Conservation (phyloP, 257 asterid species). For the Cordia subcordata region DNA sequence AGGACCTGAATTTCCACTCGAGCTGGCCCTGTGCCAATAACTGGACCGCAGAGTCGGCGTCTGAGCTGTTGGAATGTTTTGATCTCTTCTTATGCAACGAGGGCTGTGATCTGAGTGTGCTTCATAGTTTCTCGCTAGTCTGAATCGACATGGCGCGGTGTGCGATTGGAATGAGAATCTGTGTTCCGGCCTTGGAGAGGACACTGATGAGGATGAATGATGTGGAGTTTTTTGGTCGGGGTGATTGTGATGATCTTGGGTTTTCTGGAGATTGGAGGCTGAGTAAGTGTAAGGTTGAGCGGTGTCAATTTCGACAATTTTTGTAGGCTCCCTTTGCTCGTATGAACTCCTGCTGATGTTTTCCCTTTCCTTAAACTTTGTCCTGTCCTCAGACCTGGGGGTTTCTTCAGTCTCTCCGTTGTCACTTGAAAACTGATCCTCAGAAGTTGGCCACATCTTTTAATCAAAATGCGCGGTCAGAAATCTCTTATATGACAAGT, state of each 20-base stretch:
- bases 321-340: conserved; percentile 28
- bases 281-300: conserved; percentile 29
- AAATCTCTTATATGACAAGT: too few species aligned
- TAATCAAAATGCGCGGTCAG: background rate
- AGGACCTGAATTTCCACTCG: conserved; percentile 26
- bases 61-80: conserved; percentile 26
- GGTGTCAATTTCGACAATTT: conserved; percentile 47
- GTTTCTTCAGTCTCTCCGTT: conserved; percentile 12
- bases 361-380: conserved; percentile 1
- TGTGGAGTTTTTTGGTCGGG: conserved; percentile 12
- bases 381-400: conserved; percentile 6
- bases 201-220: conserved; percentile 10
- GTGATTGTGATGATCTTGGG: conserved; percentile 18
- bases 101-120: conserved; percentile 37
- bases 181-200: conserved; percentile 26
- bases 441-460: conserved; percentile 38
- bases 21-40: conserved; percentile 24
- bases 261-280: conserved; percentile 7
- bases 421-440: conserved; percentile 23
- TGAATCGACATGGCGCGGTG: conserved; percentile 31
- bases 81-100: conserved; percentile 16
- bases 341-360: conserved; percentile 31
- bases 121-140: conserved; percentile 16
- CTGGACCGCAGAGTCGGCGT: conserved; percentile 32
- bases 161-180: conserved; percentile 24